Conservation (phyloP, 345 rosid species). For the Populus deltoides region DNA sequence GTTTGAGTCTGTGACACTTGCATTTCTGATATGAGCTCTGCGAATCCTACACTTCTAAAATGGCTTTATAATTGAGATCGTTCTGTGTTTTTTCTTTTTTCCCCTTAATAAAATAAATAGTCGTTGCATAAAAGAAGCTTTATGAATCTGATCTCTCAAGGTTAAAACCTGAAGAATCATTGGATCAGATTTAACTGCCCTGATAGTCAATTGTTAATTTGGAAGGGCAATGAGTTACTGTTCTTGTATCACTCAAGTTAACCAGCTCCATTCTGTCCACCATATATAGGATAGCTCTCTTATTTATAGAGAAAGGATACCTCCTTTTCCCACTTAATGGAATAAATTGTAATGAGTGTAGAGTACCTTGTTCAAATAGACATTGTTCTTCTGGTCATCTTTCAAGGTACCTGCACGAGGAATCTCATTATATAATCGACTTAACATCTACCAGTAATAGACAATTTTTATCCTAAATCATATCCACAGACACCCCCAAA, state of each 20-base stretch:
- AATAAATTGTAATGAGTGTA: neutral
- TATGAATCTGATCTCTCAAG: no score
- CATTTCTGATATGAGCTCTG: no score
- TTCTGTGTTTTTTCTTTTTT: neutral
- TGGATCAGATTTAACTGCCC: neutral
- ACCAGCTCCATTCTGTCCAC: neutral
- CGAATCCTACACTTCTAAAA: no score
- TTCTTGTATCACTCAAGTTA: neutral
- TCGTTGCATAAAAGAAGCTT: neutral
- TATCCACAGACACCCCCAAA: neutral
- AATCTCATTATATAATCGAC: no score
- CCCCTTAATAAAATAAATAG: neutral
- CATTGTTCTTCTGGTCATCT: neutral
- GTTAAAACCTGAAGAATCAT: no score
- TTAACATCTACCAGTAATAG: neutral
- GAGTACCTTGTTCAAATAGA: neutral
- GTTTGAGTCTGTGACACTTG: neutral
- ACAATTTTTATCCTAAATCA: neutral
- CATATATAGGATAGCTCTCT: neutral
- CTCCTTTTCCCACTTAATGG: neutral
- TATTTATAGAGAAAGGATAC: no score
- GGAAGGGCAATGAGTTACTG: neutral
- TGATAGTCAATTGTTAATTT: neutral
- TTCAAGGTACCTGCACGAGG: neutral
- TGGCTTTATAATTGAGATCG: no score